Base-by-base conservation (phyloP, 2,329 filamentous ascomycete species). In the Ceratocystis destructans region DNA sequence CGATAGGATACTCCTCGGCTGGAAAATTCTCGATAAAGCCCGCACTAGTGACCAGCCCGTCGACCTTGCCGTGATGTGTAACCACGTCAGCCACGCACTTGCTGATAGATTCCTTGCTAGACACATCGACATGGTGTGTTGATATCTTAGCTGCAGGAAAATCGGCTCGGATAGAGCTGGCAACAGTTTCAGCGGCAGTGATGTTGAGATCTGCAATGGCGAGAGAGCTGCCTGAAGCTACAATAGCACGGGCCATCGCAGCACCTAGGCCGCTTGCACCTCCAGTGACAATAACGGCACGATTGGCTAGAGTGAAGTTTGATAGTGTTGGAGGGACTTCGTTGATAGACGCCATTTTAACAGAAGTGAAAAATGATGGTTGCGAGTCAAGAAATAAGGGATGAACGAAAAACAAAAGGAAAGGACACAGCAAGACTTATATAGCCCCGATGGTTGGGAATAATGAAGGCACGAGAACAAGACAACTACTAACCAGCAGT, bases 21-120 rank as follows among this genome's bases (percentile, higher is more conserved):
- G 95, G 88, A 73, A 91, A 95, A 79, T 96, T 96, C 79, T 96
- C 93, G 15, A 90, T 94, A 78, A 97, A 96, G 59, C 93, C 93
- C 62, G 93, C 93, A n/a, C 90, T 95, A 31, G 93, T 96, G 72
- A 97, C 92, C 31, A 97, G 83, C 76, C 90, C 87, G 77, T 96
- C 91, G 71, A 96, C 90, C 75, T 88, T 87, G 76, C 87, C 87
- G 74, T 96, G 92, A 68, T 82, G 77, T 62, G 79, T 72, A 63
- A 93, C 64, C 12, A 62, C 67, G 1, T 33, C 61, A 3, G 59
- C 61, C 53, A 66, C 66, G 28, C 61, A 37, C 20, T 33, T 28
- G 22, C 41, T 10, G 33, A 68, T 55, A 22, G 62, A 61, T 17
- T 48, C 67, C 5, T 55, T 59, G 25, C 64, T 53, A 15, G 67